Evolutionary conservation across 805 yeast species (phyloP), one percentile per base, ranked within the genome.

Genomic region (Helenozyma rhizophorensis): DNA sequence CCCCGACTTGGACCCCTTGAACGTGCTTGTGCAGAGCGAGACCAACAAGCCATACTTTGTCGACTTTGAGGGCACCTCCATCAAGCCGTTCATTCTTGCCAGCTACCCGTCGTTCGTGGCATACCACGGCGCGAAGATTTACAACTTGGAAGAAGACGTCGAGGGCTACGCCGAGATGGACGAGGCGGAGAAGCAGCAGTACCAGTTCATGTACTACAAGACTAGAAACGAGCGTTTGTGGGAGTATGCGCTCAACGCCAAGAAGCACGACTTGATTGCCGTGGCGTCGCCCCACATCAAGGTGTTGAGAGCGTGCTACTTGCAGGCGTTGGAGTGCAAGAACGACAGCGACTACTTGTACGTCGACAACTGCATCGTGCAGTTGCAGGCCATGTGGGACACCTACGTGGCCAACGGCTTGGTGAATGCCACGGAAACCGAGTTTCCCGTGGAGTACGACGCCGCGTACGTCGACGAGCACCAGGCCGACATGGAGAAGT

Each of bases 1-100:
- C 42, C 90, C 96, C 4, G 97, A 93, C 56, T 62, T 93, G 45
- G 94, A 87, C 56, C 97, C 98, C 14, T 70, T 89, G 75, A 90
- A 90, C 53, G 85, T 86, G 7, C 66, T 88, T 27, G 55, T 71
- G 15, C 62, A 68, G 9, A 42, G 38, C 25, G 54, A 56, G 21
- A 52, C 58, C 25, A 48, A 43, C 17, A 58, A 54, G 7, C 63
- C 65, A 13, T 74, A 70, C 48, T 77, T 88, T 41, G 53, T 88
- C 33, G 98, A 90, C 60, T 82, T 89, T 53, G 97, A 93, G 62
- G 80, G 82, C 47, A 58, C 89, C 9, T 58, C 79, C 12, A 77
- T 87, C 42, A 83, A 85, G 54, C 97, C 98, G 30, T 83, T 83
- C 50, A 65, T 86, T 30, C 73, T 86, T 45, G 80, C 80, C 40